phyloP scores from a whole-genome alignment of 352 stramenopile genomes.

The Globisporangium rhizosaccharum region DNA sequence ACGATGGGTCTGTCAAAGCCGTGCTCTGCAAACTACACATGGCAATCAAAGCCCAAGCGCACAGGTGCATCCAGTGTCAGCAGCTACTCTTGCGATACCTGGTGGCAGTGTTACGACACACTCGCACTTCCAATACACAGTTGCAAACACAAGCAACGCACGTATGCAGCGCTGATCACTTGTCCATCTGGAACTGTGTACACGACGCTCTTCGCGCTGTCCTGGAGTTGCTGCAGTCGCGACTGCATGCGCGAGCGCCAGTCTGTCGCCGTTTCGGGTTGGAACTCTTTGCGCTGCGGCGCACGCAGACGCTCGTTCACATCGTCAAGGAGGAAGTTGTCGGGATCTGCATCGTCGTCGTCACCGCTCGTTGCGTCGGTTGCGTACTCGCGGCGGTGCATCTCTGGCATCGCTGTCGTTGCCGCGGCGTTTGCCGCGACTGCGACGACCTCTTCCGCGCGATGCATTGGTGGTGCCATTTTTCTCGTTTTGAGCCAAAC shows the following conservation, averaged over 20 bases:
- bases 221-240: conserved; percentile 12
- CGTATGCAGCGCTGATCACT: conserved; percentile 5
- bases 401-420: background rate
- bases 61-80: background rate
- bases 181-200: conserved; percentile 1
- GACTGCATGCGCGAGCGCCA: conserved; percentile 20
- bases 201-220: background rate
- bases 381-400: conserved; percentile 1
- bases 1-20: conserved; percentile 23
- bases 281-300: conserved; percentile 1
- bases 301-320: background rate
- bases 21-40: conserved; percentile 17
- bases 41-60: background rate
- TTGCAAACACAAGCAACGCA: conserved; percentile 1
- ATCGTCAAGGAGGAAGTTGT: background rate
- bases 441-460: background rate
- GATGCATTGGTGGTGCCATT: background rate
- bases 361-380: conserved; percentile 6
- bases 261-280: conserved; percentile 13
- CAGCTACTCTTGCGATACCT: too few relatives aligned
- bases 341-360: conserved; percentile 3
- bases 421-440: background rate
- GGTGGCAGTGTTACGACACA: background rate
- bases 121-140: background rate
- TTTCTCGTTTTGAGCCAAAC: background rate